Percentiles rank a stretch among this genome's conserved stretches.
Conservation (phyloP, 768 basidiomycete genomes). For the Ramaria sp. region DNA sequence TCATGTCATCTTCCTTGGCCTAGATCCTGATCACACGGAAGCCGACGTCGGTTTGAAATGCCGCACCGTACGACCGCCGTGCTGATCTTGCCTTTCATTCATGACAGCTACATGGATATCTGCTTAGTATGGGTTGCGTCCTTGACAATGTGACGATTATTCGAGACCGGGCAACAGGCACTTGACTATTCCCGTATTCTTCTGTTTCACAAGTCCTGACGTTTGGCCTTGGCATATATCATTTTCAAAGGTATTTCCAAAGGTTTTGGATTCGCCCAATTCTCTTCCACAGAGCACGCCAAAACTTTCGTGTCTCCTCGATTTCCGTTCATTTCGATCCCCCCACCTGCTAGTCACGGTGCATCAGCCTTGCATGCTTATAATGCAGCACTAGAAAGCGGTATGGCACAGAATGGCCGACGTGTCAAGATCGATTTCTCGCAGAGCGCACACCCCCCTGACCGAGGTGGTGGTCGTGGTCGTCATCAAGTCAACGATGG, state of each 20-base stretch:
- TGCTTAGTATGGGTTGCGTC: conserved; percentile 58
- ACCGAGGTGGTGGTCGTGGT: conserved; percentile 43
- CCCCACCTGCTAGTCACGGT: conserved; percentile 83
- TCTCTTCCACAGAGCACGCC: conserved; percentile 75
- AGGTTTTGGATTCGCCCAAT: conserved; percentile 96
- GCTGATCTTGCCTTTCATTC: conserved; percentile 19
- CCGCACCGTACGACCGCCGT: conserved; percentile 19
- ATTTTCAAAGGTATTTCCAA: conserved; percentile 76
- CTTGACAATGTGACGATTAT: conserved; percentile 90
- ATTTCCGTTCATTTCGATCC: conserved; percentile 86
- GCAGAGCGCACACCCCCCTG: conserved; percentile 66
- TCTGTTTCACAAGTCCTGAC: conserved; percentile 59
- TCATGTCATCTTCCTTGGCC: conserved; percentile 91
- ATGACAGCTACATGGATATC: conserved; percentile 68
- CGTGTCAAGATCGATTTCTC: conserved; percentile 95
- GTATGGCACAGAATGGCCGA: conserved; percentile 63
- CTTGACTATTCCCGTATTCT: conserved; percentile 73
- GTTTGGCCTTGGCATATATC: conserved; percentile 48
- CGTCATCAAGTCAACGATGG: conserved; percentile 75
- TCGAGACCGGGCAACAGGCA: conserved; percentile 93
- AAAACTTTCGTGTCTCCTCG: conserved; percentile 83
- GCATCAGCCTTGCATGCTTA: conserved; percentile 62
- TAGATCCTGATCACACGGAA: conserved; percentile 88
- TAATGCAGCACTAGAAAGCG: conserved; percentile 65
- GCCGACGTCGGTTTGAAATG: conserved; percentile 62